Base-by-base conservation (phyloP, 2,329 filamentous ascomycete species). In the Fusarium sp. region DNA sequence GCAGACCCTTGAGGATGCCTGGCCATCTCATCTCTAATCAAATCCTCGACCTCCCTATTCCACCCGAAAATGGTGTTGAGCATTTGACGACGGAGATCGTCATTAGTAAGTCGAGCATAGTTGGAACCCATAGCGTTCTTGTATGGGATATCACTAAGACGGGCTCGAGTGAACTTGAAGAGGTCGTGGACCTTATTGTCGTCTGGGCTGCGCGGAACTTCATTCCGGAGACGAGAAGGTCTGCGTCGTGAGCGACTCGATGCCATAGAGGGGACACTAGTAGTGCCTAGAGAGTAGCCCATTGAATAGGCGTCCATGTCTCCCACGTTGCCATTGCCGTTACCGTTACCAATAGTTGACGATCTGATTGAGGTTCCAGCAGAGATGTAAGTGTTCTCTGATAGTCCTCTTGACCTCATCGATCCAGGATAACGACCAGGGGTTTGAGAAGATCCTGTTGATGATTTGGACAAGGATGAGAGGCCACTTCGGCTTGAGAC, bases 61-160 rank as follows among this genome's bases (percentile, higher is more conserved):
- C 96, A 99, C 5, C 96, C 96, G 78, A 99, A 99, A 3, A 99
- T 94, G 7, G 95, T 92, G 71, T 87, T 93, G 6, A 99, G 86
- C 95, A 99, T 98, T 78, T 98, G 95, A 46, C 87, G 87, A 48
- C 95, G 90, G 44, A 98, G 86, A 71, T 97, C 91, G 72, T 98
- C 92, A 64, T 90, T 91, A 5, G 91, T 92, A 24, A 93, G 80
- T 28, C 86, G 86, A 5, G 83, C 79, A 57, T 88, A 85, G 68
- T 91, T 87, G 15, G 85, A 73, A 2, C 84, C 80, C 15, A 89
- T 86, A 1, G 90, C 88, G 48, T 91, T 89, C 73, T 91, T 90
- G 77, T 97, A 97, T 0, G 93, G 91, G 6, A 98, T 88, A 68
- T 97, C 94, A 65, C 88, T 92, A 8, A 98, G 84, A 17, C 95